Percentiles rank a stretch among this genome's conserved stretches.
Evolutionary conservation across 352 stramenopile genomes (phyloP).

Genomic region (Globisporangium mamillatum): DNA sequence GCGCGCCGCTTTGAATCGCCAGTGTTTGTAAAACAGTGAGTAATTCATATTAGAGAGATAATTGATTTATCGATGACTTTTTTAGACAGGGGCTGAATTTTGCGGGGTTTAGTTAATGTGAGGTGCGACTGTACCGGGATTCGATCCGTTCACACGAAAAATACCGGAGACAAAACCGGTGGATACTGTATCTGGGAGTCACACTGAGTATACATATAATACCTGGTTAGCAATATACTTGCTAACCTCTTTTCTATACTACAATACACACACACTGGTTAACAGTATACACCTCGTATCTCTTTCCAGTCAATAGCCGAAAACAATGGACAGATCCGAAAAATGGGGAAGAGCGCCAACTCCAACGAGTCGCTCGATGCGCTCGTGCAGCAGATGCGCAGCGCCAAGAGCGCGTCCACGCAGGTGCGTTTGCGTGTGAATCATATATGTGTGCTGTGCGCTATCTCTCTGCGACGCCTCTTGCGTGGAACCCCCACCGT

Average conservation of each 20-base stretch:
- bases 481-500: too few relatives aligned
- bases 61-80: too few relatives aligned
- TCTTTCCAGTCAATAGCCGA: background rate
- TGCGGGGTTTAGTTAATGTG: too few relatives aligned
- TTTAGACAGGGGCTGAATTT: too few relatives aligned
- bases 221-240: background rate
- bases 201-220: background rate
- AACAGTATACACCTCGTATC: background rate
- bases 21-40: too few relatives aligned
- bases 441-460: background rate
- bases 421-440: constrained; percentile 4
- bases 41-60: too few relatives aligned
- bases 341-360: constrained; percentile 7
- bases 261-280: background rate
- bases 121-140: too few relatives aligned
- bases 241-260: background rate
- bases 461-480: background rate
- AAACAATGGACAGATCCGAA: background rate
- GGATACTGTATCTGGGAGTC: too few relatives aligned
- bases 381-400: constrained; percentile 8
- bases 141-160: too few relatives aligned
- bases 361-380: background rate
- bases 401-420: background rate
- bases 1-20: too few relatives aligned
- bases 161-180: too few relatives aligned